Percentiles rank a stretch among this genome's conserved stretches.
Evolutionary conservation across 2,329 filamentous ascomycete species (phyloP).

Genomic region (Nemania serpens): DNA sequence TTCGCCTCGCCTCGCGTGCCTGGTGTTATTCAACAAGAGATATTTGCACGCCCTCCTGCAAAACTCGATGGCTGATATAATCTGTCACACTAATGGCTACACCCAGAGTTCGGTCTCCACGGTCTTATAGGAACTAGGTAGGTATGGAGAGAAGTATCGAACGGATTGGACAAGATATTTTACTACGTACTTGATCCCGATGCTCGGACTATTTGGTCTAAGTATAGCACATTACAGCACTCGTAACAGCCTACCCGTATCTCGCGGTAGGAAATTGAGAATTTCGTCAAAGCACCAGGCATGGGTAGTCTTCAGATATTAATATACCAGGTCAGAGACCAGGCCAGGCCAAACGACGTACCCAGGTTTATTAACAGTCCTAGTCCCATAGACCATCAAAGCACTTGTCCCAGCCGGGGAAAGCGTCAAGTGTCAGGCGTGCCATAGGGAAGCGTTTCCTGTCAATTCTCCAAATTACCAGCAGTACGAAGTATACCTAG

Average conservation of each 20-base stretch:
- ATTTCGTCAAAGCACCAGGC: background rate
- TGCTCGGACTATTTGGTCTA: too few relatives aligned
- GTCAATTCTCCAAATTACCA: constrained; percentile 6
- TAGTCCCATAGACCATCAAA: constrained; percentile 6
- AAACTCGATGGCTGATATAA: background rate
- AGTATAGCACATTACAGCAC: too few relatives aligned
- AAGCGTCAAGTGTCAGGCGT: constrained; percentile 20
- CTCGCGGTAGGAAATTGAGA: too few relatives aligned
- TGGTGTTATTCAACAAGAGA: background rate
- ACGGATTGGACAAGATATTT: background rate
- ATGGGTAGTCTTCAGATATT: background rate
- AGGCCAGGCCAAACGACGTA: background rate
- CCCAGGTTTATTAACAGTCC: background rate
- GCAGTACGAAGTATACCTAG: background rate
- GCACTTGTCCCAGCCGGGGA: constrained; percentile 15
- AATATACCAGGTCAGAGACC: background rate
- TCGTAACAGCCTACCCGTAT: too few relatives aligned
- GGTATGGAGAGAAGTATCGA: background rate
- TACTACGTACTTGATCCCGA: too few relatives aligned
- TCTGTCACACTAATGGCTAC: background rate
- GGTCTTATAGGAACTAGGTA: background rate
- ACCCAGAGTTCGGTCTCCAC: background rate
- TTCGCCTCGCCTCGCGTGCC: background rate
- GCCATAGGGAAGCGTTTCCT: constrained; percentile 4
- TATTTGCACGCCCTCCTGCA: background rate